phyloP scores from a whole-genome alignment of 345 rosid genomes.

The Cardamine chenopodiifolia region DNA sequence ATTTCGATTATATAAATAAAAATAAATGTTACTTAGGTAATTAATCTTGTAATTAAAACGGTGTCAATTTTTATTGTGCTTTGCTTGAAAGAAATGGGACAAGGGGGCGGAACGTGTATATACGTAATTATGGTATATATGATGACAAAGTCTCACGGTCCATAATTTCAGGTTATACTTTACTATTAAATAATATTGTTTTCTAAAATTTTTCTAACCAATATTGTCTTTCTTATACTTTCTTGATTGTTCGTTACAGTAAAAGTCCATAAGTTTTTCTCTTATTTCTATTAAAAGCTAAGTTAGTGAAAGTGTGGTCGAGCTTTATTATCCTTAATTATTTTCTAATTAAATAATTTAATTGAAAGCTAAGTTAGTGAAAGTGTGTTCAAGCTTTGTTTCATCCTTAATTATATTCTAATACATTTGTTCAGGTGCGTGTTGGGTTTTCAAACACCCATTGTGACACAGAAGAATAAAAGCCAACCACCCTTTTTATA shows the following conservation, averaged over 20 bases:
- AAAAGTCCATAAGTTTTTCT: conserved; percentile 21
- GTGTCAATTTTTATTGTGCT: conserved; percentile 17
- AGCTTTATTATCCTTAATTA: conserved; percentile 27
- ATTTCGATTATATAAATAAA: background rate
- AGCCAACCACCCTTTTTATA: conserved; percentile 16
- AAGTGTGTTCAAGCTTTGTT: conserved; percentile 38
- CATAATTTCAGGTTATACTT: conserved; percentile 46
- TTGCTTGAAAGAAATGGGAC: conserved; percentile 42
- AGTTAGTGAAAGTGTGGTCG: conserved; percentile 44
- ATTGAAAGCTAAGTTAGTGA: conserved; percentile 46
- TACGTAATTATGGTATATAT: conserved; percentile 44
- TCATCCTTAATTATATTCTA: conserved; percentile 7
- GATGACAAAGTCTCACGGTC: conserved; percentile 45
- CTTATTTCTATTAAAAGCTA: conserved; percentile 34
- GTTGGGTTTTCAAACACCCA: conserved; percentile 39
- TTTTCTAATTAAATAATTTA: background rate
- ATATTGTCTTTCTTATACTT: background rate
- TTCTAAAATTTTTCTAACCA: too few relatives aligned
- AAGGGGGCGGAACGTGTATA: conserved; percentile 46
- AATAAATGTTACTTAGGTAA: conserved; percentile 21
- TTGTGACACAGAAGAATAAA: conserved; percentile 28
- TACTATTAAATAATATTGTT: conserved; percentile 14
- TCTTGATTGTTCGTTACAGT: conserved; percentile 35
- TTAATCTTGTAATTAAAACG: conserved; percentile 23
- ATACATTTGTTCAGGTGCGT: conserved; percentile 37